phyloP scores from a whole-genome alignment of 495 filamentous ascomycete genomes.

The Neurospora sp. region DNA sequence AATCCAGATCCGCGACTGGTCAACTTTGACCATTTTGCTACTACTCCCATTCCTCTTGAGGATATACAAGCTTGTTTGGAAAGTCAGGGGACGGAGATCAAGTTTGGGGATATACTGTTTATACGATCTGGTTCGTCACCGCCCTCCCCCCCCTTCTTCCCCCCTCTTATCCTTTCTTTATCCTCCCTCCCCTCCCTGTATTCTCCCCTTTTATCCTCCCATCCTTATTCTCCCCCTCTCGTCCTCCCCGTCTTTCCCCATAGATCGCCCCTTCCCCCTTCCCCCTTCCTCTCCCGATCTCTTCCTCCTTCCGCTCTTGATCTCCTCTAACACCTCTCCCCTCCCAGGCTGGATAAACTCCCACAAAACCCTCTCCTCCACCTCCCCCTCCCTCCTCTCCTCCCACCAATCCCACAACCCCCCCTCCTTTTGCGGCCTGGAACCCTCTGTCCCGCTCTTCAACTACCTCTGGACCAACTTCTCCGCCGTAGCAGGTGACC shows the following conservation, averaged over 20 bases:
- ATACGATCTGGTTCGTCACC: constrained; percentile 32
- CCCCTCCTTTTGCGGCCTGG: no score
- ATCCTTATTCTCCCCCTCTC: background rate
- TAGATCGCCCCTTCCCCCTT: no score
- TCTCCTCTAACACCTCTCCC: background rate
- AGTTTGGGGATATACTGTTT: constrained; percentile 47
- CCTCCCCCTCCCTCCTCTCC: no score
- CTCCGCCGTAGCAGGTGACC: constrained; percentile 43
- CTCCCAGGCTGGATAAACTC: constrained; percentile 29
- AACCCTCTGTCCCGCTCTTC: background rate
- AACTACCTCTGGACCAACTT: constrained; percentile 37
- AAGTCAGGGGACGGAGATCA: constrained; percentile 33
- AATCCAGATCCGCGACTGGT: background rate
- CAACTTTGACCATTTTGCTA: constrained; percentile 33
- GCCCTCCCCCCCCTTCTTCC: background rate
- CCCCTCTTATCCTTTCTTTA: background rate
- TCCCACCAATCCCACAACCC: no score
- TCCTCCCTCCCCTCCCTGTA: no score
- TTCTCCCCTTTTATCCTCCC: background rate
- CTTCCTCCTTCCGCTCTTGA: no score
- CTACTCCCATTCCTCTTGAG: constrained; percentile 28
- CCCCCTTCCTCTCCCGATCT: no score
- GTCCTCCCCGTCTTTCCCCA: background rate
- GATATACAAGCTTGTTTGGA: constrained; percentile 38
- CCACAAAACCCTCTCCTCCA: no score